Conservation (phyloP, 2,329 filamentous ascomycete species). For the Fusarium lyarnte region DNA sequence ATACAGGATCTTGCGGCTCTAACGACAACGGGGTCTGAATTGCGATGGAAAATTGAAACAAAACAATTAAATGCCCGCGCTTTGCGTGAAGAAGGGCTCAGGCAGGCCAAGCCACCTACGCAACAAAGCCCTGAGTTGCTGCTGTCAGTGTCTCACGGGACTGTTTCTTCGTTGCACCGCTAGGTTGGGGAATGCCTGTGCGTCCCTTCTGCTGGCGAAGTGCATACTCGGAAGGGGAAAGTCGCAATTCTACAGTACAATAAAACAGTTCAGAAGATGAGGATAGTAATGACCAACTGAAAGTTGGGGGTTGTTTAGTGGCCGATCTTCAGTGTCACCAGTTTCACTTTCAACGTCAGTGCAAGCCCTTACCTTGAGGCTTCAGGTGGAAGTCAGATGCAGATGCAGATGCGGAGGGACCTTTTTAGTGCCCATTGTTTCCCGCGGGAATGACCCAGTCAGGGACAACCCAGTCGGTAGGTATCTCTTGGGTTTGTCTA, state of each 20-base stretch:
- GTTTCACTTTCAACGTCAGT: slow-evolving; percentile 7
- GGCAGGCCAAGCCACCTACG: slow-evolving; percentile 3
- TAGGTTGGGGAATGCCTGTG: neutral
- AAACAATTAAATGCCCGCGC: neutral
- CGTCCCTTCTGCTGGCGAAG: neutral
- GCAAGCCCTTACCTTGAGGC: neutral
- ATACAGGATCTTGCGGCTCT: neutral
- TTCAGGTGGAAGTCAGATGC: neutral
- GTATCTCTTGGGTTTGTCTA: neutral
- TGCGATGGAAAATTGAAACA: neutral
- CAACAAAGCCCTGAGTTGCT: neutral
- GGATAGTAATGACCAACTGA: neutral
- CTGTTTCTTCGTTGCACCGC: neutral
- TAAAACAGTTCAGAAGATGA: neutral
- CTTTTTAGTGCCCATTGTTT: neutral
- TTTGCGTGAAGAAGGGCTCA: neutral
- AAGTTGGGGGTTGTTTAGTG: neutral
- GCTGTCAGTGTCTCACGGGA: neutral
- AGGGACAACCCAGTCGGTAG: neutral
- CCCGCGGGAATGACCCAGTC: neutral
- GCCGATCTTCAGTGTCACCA: slow-evolving; percentile 9
- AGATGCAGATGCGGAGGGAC: neutral
- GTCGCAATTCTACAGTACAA: neutral
- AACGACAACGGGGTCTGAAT: neutral
- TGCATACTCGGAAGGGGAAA: slow-evolving; percentile 19